Evolutionary conservation across 345 rosid genomes (phyloP), one percentile per base, ranked within the genome.

Genomic region (Theobroma cacao): DNA sequence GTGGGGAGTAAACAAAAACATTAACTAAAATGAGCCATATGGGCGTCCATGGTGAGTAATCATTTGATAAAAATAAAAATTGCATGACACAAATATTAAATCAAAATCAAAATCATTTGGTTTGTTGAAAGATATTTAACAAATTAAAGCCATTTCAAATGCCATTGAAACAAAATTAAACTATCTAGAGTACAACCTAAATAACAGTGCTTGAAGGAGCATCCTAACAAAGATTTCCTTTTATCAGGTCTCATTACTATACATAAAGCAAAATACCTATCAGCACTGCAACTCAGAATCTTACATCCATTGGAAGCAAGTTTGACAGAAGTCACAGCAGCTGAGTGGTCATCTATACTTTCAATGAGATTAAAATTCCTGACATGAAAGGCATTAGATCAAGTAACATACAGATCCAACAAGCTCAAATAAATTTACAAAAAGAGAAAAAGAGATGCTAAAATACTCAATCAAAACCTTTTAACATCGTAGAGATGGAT

Each of bases 241-340:
- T 28, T 61, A 45, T 14, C 28, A 28, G 56, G 56, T 22, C 56
- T 61, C 33, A 45, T 64, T 59, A 24, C 47, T 72, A 79, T 30
- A 62, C 24, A 48, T 72, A 33, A 72, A 72, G 20, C 30, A 72
- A 31, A 17, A 48, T 84, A 94, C 97, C 98, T 91, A 82, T 92
- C 97, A 30, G 90, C 92, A 84, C 97, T 90, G 83, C 92, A 92
- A 82, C 94, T 94, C 53, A 92, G 64, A 48, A 91, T 79, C 90
- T 88, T 91, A 76, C 48, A 78, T 66, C 91, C 93, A 74, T 80
- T 83, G 76, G 81, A 61, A 82, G 86, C 85, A 77, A 92, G 87
- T 85, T 88, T 87, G 58, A 94, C 94, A 72, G 94, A 88, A 24
- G 91, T 92, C 80, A 94, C 94, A 14, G 95, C 91, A 71, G 97